These are phyloP conservation scores for Cladorrhinum samala DNA, from an alignment of 495 filamentous ascomycete species.

Conservation along the genomic window DNA sequence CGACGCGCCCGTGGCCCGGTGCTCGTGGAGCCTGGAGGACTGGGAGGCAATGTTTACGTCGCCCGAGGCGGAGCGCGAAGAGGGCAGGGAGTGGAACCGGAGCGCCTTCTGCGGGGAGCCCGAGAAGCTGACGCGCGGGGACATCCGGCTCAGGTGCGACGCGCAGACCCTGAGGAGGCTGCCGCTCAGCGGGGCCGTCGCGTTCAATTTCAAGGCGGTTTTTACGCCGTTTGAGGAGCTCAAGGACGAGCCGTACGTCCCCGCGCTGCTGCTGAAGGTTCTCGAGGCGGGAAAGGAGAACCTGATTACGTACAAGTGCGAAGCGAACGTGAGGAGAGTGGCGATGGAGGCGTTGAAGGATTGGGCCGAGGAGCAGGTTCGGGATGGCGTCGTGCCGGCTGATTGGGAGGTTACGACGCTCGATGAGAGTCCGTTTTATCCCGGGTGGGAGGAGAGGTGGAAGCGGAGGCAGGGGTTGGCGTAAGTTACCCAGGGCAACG, in stretches of 20 bases:
- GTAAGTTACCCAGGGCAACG: no score
- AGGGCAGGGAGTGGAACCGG: slow-evolving; percentile 12
- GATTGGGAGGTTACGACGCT: slow-evolving; percentile 73
- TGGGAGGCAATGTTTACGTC: slow-evolving; percentile 61
- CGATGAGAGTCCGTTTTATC: slow-evolving; percentile 76
- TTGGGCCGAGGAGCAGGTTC: slow-evolving; percentile 65
- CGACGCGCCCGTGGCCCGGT: slow-evolving; percentile 73
- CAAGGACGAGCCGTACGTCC: slow-evolving; percentile 67
- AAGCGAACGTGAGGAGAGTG: slow-evolving; percentile 79
- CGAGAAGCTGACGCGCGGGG: slow-evolving; percentile 47
- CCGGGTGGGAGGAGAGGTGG: slow-evolving; percentile 83
- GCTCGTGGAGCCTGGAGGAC: slow-evolving; percentile 81
- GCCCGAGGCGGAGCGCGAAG: slow-evolving; percentile 6
- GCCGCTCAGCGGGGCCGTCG: slow-evolving; percentile 65
- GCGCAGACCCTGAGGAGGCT: slow-evolving; percentile 86
- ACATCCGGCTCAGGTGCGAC: slow-evolving; percentile 74
- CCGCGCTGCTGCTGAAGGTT: slow-evolving; percentile 60
- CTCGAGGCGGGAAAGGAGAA: slow-evolving; percentile 65
- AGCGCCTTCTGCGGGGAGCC: slow-evolving; percentile 15
- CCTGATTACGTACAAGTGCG: slow-evolving; percentile 77
- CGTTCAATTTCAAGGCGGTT: slow-evolving; percentile 89
- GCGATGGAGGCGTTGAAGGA: slow-evolving; percentile 60
- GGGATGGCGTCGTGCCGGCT: slow-evolving; percentile 52
- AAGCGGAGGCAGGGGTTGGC: slow-evolving; percentile 62
- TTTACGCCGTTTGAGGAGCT: slow-evolving; percentile 75